Percentiles rank a stretch among this genome's conserved stretches.
Conservation (phyloP, 306 rosid species). For the Citrullus amarus region DNA sequence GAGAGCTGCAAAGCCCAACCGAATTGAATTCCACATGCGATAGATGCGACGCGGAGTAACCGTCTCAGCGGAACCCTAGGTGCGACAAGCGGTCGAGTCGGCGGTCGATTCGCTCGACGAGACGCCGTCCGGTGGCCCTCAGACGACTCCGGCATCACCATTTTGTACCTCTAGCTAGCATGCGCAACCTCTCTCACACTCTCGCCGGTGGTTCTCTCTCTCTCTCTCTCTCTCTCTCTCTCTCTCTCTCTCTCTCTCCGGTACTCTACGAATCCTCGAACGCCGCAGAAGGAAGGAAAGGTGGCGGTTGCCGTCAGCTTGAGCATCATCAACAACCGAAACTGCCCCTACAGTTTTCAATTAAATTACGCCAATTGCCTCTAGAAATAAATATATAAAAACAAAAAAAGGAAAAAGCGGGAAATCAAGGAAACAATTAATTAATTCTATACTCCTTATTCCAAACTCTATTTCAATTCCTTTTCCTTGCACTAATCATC, state of each 20-base stretch:
- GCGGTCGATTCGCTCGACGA: constrained; percentile 26
- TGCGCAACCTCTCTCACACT: neutral
- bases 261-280: neutral
- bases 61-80: constrained; percentile 34
- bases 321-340: neutral
- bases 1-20: constrained; percentile 98
- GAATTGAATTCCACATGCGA: constrained; percentile 86
- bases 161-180: constrained; percentile 5
- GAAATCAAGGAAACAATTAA: neutral
- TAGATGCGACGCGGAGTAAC: constrained; percentile 60
- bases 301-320: constrained; percentile 6
- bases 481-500: too few species aligned
- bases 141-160: constrained; percentile 39
- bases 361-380: neutral
- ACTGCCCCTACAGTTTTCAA: neutral
- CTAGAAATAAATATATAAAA: neutral
- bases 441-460: too few species aligned
- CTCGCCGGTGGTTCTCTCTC: neutral
- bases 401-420: neutral
- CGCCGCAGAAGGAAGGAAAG: neutral
- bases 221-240: neutral
- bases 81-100: neutral
- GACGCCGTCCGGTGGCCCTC: constrained; percentile 25
- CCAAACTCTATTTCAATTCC: too few species aligned
- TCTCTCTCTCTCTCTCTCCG: neutral